Conservation (phyloP, 1,284 basidiomycete species). For the Gymnopus androsaceus region DNA sequence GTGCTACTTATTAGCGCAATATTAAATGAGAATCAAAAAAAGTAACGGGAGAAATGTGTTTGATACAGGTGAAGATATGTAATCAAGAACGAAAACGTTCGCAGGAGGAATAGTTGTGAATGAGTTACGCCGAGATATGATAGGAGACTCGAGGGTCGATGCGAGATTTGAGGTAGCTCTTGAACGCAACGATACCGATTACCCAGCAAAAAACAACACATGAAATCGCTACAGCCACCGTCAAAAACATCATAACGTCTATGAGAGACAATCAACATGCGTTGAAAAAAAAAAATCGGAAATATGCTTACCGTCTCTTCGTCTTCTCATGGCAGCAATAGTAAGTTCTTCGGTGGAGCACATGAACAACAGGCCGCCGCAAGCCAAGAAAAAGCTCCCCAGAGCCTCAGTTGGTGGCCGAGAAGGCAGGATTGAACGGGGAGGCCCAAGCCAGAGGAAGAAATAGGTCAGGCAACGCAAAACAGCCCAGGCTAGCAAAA, state of each 20-base stretch:
- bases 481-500: conserved; percentile 82
- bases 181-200: conserved; percentile 69
- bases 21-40: not conserved
- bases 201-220: conserved; percentile 85
- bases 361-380: conserved; percentile 91
- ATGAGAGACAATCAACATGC: conserved; percentile 2
- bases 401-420: conserved; percentile 93
- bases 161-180: conserved; percentile 74
- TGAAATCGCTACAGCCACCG: conserved; percentile 78
- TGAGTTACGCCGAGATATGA: conserved; percentile 39
- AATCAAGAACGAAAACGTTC: not conserved
- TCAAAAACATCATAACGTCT: conserved; percentile 87
- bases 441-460: conserved; percentile 87
- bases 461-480: conserved; percentile 89
- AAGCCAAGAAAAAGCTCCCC: conserved; percentile 84
- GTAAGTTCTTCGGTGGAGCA: conserved; percentile 90
- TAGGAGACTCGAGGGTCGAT: conserved; percentile 42
- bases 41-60: not conserved
- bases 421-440: conserved; percentile 80
- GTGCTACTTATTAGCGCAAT: not conserved
- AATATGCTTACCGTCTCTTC: conserved; percentile 72
- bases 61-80: not conserved
- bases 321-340: conserved; percentile 88
- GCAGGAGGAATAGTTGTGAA: not conserved
- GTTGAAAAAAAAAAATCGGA: not conserved